These are phyloP conservation scores for Pleodorina starrii DNA, from an alignment of 139 green algal genomes.

Conservation along the genomic window DNA sequence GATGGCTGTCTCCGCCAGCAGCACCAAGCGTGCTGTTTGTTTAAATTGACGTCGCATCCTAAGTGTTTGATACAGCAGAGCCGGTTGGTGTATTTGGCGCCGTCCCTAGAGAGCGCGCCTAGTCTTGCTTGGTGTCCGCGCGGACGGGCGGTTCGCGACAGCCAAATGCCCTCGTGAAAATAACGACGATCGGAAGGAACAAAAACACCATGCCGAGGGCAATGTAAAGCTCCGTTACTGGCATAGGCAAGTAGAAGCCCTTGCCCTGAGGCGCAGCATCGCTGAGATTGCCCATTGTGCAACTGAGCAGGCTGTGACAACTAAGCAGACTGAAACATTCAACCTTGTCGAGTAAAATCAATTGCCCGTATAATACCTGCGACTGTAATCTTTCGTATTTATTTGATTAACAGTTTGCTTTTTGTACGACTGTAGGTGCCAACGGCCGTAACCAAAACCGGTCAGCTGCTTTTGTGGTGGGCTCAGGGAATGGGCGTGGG, in stretches of 20 bases:
- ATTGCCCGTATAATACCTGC: no score
- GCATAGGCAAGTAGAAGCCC: slow-evolving; percentile 47
- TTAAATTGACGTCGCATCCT: neutral
- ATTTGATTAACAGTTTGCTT: no score
- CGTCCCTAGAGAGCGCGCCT: neutral
- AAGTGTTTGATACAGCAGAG: neutral
- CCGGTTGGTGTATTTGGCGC: neutral
- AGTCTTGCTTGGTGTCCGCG: neutral
- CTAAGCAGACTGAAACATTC: no score
- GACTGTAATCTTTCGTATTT: no score
- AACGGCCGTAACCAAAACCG: no score
- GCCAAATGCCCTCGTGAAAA: slow-evolving; percentile 16
- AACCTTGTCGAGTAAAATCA: no score
- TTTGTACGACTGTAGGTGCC: no score
- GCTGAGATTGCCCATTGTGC: slow-evolving; percentile 25
- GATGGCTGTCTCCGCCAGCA: neutral
- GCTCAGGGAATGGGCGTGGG: no score
- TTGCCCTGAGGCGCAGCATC: neutral
- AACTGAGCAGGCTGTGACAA: neutral
- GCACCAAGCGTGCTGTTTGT: neutral
- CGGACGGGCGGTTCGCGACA: slow-evolving; percentile 1
- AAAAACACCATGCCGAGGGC: slow-evolving; percentile 47
- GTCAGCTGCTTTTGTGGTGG: no score
- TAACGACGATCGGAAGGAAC: slow-evolving; percentile 50
- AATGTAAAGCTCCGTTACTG: slow-evolving; percentile 33